Conservation (phyloP, 176 grass and related monocot species). For the Carex parvula region DNA sequence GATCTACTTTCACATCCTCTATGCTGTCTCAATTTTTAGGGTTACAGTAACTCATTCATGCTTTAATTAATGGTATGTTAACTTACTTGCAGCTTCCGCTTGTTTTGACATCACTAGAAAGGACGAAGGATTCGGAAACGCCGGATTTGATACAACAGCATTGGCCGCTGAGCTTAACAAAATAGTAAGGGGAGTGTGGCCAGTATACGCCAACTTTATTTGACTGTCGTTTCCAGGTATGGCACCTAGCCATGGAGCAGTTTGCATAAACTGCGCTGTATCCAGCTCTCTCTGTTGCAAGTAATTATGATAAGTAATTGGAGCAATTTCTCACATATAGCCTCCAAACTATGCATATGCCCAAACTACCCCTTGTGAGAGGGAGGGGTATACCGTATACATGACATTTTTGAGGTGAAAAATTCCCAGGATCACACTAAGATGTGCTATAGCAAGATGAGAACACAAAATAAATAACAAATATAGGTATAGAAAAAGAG, state of each 20-base stretch:
- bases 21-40: not conserved
- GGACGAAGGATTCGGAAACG: slow-evolving; percentile 80
- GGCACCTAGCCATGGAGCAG: slow-evolving; percentile 80
- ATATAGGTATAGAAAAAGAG: slow-evolving; percentile 2
- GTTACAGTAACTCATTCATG: not conserved
- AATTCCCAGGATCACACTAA: not conserved
- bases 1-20: not conserved
- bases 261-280: slow-evolving; percentile 88
- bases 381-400: not conserved
- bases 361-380: not conserved
- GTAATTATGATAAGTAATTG: slow-evolving; percentile 10
- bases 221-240: slow-evolving; percentile 78
- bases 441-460: not conserved
- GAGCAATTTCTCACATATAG: not conserved
- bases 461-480: not conserved
- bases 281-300: slow-evolving; percentile 84
- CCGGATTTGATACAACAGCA: slow-evolving; percentile 65
- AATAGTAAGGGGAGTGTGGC: slow-evolving; percentile 61
- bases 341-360: not conserved
- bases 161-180: slow-evolving; percentile 57
- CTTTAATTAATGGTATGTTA: slow-evolving; percentile 17
- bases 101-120: slow-evolving; percentile 97
- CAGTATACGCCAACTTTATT: slow-evolving; percentile 57
- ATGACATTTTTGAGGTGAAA: not conserved
- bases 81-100: slow-evolving; percentile 98